These are phyloP conservation scores for Vanrija sp. DNA, from an alignment of 1,284 basidiomycete genomes.

Conservation along the genomic window DNA sequence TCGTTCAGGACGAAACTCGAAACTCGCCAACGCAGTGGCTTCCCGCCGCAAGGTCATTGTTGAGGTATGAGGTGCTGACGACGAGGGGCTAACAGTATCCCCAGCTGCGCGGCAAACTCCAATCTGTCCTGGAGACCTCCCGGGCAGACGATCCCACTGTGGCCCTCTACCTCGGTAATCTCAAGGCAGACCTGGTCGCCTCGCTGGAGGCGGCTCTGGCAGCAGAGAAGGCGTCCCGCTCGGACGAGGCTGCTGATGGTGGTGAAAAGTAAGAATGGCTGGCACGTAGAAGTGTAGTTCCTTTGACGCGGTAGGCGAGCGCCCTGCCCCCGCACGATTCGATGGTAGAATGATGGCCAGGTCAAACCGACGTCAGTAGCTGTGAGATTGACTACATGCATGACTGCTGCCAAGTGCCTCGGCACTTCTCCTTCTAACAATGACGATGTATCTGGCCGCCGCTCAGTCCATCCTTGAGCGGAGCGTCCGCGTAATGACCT, in stretches of 20 bases:
- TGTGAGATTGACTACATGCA: conserved; percentile 14
- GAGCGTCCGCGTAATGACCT: conserved; percentile 75
- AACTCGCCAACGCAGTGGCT: conserved; percentile 7
- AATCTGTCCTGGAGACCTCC: conserved; percentile 7
- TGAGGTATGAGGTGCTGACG: conserved; percentile 5
- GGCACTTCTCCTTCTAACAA: not conserved
- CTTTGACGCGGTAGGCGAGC: too few relatives aligned
- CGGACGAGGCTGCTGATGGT: too few relatives aligned
- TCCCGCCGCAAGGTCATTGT: conserved; percentile 16
- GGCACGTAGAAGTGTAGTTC: too few relatives aligned
- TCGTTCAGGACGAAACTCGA: conserved; percentile 10
- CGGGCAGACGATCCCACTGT: not conserved
- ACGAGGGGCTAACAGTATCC: not conserved
- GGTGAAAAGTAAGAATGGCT: too few relatives aligned
- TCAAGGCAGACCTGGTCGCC: conserved; percentile 1
- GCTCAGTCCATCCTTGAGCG: conserved; percentile 84
- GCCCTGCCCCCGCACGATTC: too few relatives aligned
- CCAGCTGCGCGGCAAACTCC: conserved; percentile 15
- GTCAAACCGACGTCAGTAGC: too few relatives aligned
- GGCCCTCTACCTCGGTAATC: conserved; percentile 4
- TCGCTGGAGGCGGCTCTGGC: conserved; percentile 1
- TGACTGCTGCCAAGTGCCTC: conserved; percentile 4
- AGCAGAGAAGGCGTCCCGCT: not conserved
- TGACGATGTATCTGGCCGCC: not conserved
- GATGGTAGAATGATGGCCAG: too few relatives aligned